Evolutionary conservation across 1,284 basidiomycete genomes (phyloP).

Genomic region (Apiotrichum brassicae): DNA sequence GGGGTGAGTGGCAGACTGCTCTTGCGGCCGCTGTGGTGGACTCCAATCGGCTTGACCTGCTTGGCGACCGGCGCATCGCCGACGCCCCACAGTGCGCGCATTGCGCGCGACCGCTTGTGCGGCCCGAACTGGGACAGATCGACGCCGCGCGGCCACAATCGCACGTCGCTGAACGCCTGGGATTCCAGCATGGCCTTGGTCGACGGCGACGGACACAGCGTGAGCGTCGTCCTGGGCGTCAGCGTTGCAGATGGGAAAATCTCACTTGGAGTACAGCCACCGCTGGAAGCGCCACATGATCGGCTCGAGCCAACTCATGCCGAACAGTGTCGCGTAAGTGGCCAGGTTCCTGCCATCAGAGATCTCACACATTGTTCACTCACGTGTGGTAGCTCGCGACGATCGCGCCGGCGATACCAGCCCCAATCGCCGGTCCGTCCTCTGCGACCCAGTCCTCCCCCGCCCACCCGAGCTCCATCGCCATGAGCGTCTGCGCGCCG

Average conservation of each 20-base stretch:
- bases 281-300: slow-evolving; percentile 46
- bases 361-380: slow-evolving; percentile 4
- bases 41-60: slow-evolving; percentile 7
- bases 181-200: slow-evolving; percentile 50
- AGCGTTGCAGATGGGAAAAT: slow-evolving; percentile 5
- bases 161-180: slow-evolving; percentile 50
- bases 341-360: slow-evolving; percentile 47
- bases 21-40: slow-evolving; percentile 42
- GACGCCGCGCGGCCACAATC: slow-evolving; percentile 54
- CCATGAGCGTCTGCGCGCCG: slow-evolving; percentile 49
- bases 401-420: slow-evolving; percentile 47
- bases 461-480: slow-evolving; percentile 48
- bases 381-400: slow-evolving; percentile 54
- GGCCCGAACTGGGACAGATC: slow-evolving; percentile 49
- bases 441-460: slow-evolving; percentile 41
- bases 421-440: slow-evolving; percentile 39
- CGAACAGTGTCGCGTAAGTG: slow-evolving; percentile 54
- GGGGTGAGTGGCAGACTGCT: slow-evolving; percentile 40
- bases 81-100: slow-evolving; percentile 51
- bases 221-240: slow-evolving; percentile 43
- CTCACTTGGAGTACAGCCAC: slow-evolving; percentile 43
- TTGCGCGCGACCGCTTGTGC: slow-evolving; percentile 42
- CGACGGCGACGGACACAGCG: slow-evolving; percentile 53
- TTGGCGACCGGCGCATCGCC: slow-evolving; percentile 11
- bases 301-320: slow-evolving; percentile 51